Base-by-base conservation (phyloP, 2,329 filamentous ascomycete genomes). In the Ophiostoma quercus region DNA sequence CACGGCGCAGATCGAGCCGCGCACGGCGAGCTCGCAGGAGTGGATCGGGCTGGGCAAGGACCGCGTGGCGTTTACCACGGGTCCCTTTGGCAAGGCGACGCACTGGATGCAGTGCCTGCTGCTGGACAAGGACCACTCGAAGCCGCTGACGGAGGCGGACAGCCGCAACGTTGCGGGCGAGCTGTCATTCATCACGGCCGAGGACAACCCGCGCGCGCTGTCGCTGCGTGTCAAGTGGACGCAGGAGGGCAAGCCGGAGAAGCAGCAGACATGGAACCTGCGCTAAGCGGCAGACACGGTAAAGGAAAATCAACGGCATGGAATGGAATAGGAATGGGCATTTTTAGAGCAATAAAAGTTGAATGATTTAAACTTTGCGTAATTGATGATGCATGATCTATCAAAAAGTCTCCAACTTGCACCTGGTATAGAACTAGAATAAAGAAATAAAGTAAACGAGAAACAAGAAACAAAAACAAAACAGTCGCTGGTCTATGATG, bases 71-170 rank as follows among this genome's bases (percentile, higher is more conserved):
- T 97, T 97, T 78, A 96, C 93, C 8, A 98, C 94, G 1, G 92
- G 93, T 0, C 94, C 94, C 0, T 83, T 84, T 73, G 88, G 87
- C 22, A 88, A 86, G 69, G 85, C 89, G 72, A 98, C 94, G 8
- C 94, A 98, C 79, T 98, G 94, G 94, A 91, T 90, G 79, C 93
- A 96, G 77, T 91, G 90, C 1, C 81, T 97, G 32, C 82, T 94
- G 72, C 80, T 96, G 68, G 85, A 90, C 72, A 88, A 92, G 70
- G 83, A 84, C 5, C 83, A 85, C 57, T 81, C 86, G 69, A 77
- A 81, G 14, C 75, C 81, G 37, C 76, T 78, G 54, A 77, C 80
- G 54, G 74, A 85, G 72, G 85, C 85, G 74, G 82, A 83, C 67
- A 87, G 84, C 2, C 81, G 86, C 67, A 83, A 82, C 71, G 78